Percentiles rank a stretch among this genome's conserved stretches.
Evolutionary conservation across 1,139 yeast genomes (phyloP).

Genomic region (Kluyveromyces sp.): DNA sequence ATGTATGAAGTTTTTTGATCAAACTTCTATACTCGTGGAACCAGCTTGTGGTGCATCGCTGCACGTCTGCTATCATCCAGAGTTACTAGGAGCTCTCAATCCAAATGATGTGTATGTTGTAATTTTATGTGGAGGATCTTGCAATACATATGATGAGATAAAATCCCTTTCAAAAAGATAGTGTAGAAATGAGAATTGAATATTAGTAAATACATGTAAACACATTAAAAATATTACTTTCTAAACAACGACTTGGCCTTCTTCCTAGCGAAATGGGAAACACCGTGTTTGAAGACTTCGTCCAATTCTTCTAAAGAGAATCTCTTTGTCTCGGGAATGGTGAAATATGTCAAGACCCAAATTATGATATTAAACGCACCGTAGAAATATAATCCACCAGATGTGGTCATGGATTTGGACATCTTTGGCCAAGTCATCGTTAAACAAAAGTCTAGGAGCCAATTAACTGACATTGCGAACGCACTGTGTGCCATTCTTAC

Average conservation of each 20-base stretch:
- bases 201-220: background rate
- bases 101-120: constrained; percentile 44
- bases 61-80: constrained; percentile 37
- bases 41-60: constrained; percentile 67
- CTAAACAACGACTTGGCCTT: constrained; percentile 5
- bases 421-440: constrained; percentile 51
- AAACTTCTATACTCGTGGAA: constrained; percentile 44
- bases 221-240: background rate
- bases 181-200: background rate
- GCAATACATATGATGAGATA: constrained; percentile 31
- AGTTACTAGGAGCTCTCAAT: constrained; percentile 26
- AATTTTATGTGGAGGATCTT: constrained; percentile 54
- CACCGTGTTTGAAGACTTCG: constrained; percentile 34
- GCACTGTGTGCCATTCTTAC: constrained; percentile 51
- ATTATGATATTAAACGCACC: constrained; percentile 42
- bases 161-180: background rate
- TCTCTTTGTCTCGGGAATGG: constrained; percentile 57
- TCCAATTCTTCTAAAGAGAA: constrained; percentile 56
- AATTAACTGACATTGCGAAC: constrained; percentile 47
- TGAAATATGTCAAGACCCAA: constrained; percentile 35
- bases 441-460: constrained; percentile 47
- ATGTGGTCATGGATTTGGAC: constrained; percentile 38
- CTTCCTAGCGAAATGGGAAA: constrained; percentile 10
- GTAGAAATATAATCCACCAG: constrained; percentile 50
- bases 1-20: constrained; percentile 38